These are phyloP conservation scores for Phaeomoniella chlamydospora DNA, from an alignment of 2,329 filamentous ascomycete species.

Conservation along the genomic window DNA sequence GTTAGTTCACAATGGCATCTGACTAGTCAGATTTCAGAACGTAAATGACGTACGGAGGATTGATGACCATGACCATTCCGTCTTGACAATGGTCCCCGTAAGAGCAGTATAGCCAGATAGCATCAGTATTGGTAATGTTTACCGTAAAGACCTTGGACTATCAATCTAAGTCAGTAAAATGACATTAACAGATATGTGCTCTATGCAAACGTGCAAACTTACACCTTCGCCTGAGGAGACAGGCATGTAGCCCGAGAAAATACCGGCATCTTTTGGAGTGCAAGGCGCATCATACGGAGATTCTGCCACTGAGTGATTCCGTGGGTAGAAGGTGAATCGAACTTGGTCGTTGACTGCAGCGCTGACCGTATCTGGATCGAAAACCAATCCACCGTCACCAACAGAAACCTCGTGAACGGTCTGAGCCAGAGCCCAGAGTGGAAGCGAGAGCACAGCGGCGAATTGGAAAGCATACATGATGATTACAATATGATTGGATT, in stretches of 20 bases:
- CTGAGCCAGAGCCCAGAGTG: neutral
- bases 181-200: neutral
- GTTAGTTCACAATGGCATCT: neutral
- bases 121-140: constrained; percentile 1
- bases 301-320: constrained; percentile 36
- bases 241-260: neutral
- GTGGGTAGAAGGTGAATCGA: constrained; percentile 37
- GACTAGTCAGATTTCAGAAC: neutral
- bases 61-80: constrained; percentile 1
- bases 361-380: constrained; percentile 28
- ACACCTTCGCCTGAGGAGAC: neutral
- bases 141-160: constrained; percentile 1
- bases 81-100: constrained; percentile 1
- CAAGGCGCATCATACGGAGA: constrained; percentile 36
- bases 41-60: neutral
- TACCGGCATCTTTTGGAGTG: constrained; percentile 15
- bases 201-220: neutral
- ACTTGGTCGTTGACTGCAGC: constrained; percentile 33
- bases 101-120: constrained; percentile 1
- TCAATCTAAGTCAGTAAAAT: neutral
- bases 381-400: constrained; percentile 21
- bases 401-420: constrained; percentile 7
- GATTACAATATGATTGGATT: neutral
- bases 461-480: neutral
- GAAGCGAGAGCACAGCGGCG: neutral